Percentiles rank a stretch among this genome's conserved stretches.
phyloP scores from a whole-genome alignment of 2,329 filamentous ascomycete genomes.

The Fusarium sp. region DNA sequence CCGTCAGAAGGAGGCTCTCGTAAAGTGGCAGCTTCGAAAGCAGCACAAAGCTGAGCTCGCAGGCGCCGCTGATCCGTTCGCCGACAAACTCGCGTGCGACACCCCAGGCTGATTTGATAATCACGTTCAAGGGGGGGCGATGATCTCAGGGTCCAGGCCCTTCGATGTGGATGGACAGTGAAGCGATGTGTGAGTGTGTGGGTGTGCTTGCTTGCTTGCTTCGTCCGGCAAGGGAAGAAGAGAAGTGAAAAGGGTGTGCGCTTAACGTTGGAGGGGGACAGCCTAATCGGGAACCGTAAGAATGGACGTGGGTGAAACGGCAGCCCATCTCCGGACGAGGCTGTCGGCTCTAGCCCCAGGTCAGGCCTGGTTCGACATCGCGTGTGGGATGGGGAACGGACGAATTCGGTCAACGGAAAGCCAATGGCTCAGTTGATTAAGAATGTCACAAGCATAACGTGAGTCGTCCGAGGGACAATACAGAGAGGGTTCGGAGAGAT shows the following conservation, averaged over 20 bases:
- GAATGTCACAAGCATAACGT: background rate
- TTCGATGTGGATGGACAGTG: slow-evolving; percentile 37
- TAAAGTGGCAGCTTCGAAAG: background rate
- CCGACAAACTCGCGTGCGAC: slow-evolving; percentile 28
- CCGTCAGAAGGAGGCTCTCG: background rate
- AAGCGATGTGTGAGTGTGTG: slow-evolving; percentile 25
- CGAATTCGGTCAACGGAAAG: background rate
- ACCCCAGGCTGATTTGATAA: slow-evolving; percentile 41
- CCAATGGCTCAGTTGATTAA: slow-evolving; percentile 6
- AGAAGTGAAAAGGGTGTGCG: slow-evolving; percentile 21
- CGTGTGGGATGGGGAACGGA: background rate
- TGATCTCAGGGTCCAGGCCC: slow-evolving; percentile 45
- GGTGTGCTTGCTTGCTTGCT: slow-evolving; percentile 1
- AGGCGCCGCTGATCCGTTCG: slow-evolving; percentile 25
- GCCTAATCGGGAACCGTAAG: slow-evolving; percentile 36
- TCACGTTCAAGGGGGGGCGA: slow-evolving; percentile 33
- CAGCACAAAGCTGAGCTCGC: background rate
- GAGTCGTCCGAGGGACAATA: background rate
- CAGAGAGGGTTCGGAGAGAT: background rate
- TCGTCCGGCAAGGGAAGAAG: background rate
- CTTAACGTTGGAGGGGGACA: slow-evolving; percentile 14
- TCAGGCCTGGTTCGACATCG: slow-evolving; percentile 7
- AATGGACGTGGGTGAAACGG: slow-evolving; percentile 23
- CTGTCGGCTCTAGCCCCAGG: background rate
- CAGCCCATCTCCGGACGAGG: slow-evolving; percentile 18